phyloP scores from a whole-genome alignment of 116 monocot species.

The Thalassia testudinum region DNA sequence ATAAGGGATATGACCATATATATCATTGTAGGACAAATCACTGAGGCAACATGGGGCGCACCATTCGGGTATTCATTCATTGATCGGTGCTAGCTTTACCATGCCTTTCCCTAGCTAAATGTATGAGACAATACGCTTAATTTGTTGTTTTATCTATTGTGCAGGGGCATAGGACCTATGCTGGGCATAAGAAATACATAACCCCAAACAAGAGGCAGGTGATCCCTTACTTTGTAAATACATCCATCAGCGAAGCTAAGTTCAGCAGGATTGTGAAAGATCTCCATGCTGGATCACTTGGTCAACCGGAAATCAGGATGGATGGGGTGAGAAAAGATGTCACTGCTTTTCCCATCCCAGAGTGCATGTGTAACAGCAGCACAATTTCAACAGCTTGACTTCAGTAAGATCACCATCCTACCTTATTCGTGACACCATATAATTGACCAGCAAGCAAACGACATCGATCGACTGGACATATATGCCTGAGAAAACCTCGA shows the following conservation, averaged over 20 bases:
- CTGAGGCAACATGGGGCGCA: slow-evolving; percentile 87
- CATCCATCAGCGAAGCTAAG: slow-evolving; percentile 39
- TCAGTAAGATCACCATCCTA: too few species aligned
- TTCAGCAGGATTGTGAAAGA: slow-evolving; percentile 59
- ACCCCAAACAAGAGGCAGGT: slow-evolving; percentile 82
- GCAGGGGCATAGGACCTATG: slow-evolving; percentile 61
- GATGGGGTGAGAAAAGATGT: slow-evolving; percentile 56
- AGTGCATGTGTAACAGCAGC: slow-evolving; percentile 72
- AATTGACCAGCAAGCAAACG: too few species aligned
- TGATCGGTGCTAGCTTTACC: too few species aligned
- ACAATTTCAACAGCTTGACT: background rate
- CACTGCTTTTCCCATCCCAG: slow-evolving; percentile 67
- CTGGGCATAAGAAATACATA: slow-evolving; percentile 72
- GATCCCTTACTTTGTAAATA: slow-evolving; percentile 47
- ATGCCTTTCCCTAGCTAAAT: too few species aligned
- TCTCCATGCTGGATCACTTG: slow-evolving; percentile 47
- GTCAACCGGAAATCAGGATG: slow-evolving; percentile 58
- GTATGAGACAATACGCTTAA: too few species aligned
- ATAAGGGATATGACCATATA: too few species aligned
- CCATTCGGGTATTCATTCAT: slow-evolving; percentile 59
- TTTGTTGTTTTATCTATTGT: too few species aligned
- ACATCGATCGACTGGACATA: too few species aligned
- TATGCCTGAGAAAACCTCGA: too few species aligned
- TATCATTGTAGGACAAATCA: too few species aligned
- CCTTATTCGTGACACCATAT: too few species aligned